These are phyloP conservation scores for Fermentozyma sake DNA, from an alignment of 1,139 yeast genomes.

Conservation along the genomic window DNA sequence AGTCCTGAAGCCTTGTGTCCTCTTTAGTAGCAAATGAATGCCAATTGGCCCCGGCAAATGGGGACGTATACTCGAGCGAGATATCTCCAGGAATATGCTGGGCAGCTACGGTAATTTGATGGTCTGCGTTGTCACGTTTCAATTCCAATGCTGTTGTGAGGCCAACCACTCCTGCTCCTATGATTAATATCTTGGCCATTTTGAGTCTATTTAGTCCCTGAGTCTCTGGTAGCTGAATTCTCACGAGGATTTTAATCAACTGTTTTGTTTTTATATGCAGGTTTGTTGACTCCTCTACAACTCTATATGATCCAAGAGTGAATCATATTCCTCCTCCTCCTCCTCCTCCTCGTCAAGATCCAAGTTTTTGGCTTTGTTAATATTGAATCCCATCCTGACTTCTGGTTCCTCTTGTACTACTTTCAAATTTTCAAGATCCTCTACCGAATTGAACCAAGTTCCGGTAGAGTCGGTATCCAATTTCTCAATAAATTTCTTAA, in stretches of 20 bases:
- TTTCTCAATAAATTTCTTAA: slow-evolving; percentile 19
- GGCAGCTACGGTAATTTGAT: slow-evolving; percentile 27
- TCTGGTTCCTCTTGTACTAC: slow-evolving; percentile 11
- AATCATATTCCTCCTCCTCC: slow-evolving; percentile 17
- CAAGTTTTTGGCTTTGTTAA: slow-evolving; percentile 8
- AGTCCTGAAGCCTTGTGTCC: slow-evolving; percentile 27
- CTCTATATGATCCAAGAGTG: slow-evolving; percentile 16
- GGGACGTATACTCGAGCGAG: slow-evolving; percentile 33
- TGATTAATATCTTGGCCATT: slow-evolving; percentile 20
- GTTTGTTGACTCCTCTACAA: too few relatives aligned
- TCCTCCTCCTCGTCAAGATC: slow-evolving; percentile 8
- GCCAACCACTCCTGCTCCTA: slow-evolving; percentile 43
- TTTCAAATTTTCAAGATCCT: slow-evolving; percentile 9
- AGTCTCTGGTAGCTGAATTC: too few relatives aligned
- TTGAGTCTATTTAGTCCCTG: too few relatives aligned
- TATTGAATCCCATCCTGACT: slow-evolving; percentile 25
- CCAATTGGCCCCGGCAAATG: slow-evolving; percentile 47
- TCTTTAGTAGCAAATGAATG: slow-evolving; percentile 36
- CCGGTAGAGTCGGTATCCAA: slow-evolving; percentile 14
- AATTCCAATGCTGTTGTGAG: slow-evolving; percentile 36
- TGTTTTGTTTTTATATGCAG: not conserved
- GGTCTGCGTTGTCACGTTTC: slow-evolving; percentile 16
- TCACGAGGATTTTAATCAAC: slow-evolving; percentile 1
- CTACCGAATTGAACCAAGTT: slow-evolving; percentile 17
- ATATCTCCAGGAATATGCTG: slow-evolving; percentile 38